Percentiles rank a stretch among this genome's conserved stretches.
Conservation (phyloP, 2,329 filamentous ascomycete species). For the Hypoxylon sp. region DNA sequence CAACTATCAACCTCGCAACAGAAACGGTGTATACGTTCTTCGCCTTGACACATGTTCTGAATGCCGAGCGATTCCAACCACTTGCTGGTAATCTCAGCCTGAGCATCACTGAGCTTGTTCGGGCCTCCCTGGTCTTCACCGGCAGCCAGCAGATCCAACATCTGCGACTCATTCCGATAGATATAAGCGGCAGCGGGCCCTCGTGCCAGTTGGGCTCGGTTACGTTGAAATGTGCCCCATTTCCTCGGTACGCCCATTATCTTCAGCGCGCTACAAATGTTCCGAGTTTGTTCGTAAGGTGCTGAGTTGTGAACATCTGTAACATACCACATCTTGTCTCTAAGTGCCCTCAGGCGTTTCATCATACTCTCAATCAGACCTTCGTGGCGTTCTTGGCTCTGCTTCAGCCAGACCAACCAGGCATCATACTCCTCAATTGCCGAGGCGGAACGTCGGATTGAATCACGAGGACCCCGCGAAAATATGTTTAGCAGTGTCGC, state of each 20-base stretch:
- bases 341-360: slow-evolving; percentile 78
- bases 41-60: slow-evolving; percentile 94
- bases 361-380: slow-evolving; percentile 81
- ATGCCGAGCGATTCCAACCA: slow-evolving; percentile 88
- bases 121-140: slow-evolving; percentile 87
- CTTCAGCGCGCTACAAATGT: slow-evolving; percentile 88
- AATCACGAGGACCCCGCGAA: slow-evolving; percentile 78
- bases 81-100: slow-evolving; percentile 84
- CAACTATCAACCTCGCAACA: slow-evolving; percentile 91
- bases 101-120: slow-evolving; percentile 96
- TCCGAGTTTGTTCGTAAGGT: slow-evolving; percentile 87
- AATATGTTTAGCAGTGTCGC: slow-evolving; percentile 81
- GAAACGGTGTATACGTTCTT: slow-evolving; percentile 95
- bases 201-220: slow-evolving; percentile 64
- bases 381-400: slow-evolving; percentile 84
- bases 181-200: slow-evolving; percentile 74
- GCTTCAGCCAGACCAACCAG: slow-evolving; percentile 87
- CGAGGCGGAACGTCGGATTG: slow-evolving; percentile 77
- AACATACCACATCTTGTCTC: slow-evolving; percentile 99
- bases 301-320: slow-evolving; percentile 93
- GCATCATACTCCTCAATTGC: slow-evolving; percentile 85
- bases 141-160: slow-evolving; percentile 89
- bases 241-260: slow-evolving; percentile 83
- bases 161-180: slow-evolving; percentile 85
- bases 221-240: slow-evolving; percentile 67